Evolutionary conservation across 75 land plant genomes (phyloP), one percentile per base, ranked within the genome.

Genomic region (Pinus taeda): DNA sequence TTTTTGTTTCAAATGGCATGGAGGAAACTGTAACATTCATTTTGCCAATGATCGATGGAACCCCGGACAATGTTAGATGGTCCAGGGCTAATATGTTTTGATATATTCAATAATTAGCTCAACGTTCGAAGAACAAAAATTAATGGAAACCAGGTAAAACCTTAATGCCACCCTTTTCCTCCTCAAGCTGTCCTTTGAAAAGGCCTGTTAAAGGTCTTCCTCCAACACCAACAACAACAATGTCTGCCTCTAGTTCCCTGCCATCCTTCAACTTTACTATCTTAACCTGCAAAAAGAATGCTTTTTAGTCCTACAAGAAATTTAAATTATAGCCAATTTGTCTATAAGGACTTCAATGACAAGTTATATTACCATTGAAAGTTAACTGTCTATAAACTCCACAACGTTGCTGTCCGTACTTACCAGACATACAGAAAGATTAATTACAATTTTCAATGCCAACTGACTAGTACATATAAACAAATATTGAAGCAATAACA

Each of bases 141-240:
- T 5, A 39, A 22, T 59, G n/a, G 33, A 53, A 80, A 20, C 26
- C 15, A n/a, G 45, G 69, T 57, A 73, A 61, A 65, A 94, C 99
- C 99, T 95, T 95, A 33, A 95, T 90, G 66, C 99, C 99, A 62
- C 98, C 98, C 77, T 94, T 97, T 77, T 92, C 93, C 71, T 91
- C 98, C 77, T 83, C 87, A 80, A 96, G 73, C 82, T 95, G 95
- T 17, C 93, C 98, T 74, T 97, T 97, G 80, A 97, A 91, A 9
- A 89, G 86, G 30, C 83, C 66, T 76, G 84, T 83, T 24, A 89
- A 85, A 6, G 99, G 98, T 77, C 89, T 87, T 63, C 86, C 99
- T 73, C 99, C 99, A 77, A 97, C 97, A 84, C 99, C 98, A 80
- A 95, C 95, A 71, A 97, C 83, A 80, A 97, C 98, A 80, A 97